A percentile compares a stretch with the other conserved stretches of the same genome.
Conservation (phyloP, 2,329 filamentous ascomycete genomes). For the Penicillium italicum region DNA sequence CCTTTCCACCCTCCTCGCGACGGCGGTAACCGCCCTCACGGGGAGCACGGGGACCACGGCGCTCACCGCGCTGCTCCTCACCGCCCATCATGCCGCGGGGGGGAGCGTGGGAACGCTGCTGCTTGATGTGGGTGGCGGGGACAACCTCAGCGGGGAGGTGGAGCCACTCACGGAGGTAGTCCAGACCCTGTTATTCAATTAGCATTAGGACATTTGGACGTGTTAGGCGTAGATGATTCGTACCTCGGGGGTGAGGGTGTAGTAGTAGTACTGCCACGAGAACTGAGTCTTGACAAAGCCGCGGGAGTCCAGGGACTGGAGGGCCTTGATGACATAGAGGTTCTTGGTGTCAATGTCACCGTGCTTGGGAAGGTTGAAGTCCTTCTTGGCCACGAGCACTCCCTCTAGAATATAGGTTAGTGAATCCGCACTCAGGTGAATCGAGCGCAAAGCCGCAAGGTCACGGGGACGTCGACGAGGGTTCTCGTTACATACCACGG, state of each 20-base stretch:
- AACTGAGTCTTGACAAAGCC: conserved; percentile 99
- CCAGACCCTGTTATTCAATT: conserved; percentile 64
- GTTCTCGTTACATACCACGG: conserved; percentile 59
- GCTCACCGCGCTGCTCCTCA: conserved; percentile 70
- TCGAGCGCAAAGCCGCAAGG: conserved; percentile 4
- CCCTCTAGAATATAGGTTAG: conserved; percentile 52
- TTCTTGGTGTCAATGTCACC: conserved; percentile 99
- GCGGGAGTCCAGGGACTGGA: conserved; percentile 95
- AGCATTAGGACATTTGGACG: not conserved
- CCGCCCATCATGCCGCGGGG: conserved; percentile 96
- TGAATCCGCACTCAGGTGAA: conserved; percentile 7
- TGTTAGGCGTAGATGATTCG: conserved; percentile 1
- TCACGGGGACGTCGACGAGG: conserved; percentile 14
- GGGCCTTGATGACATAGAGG: conserved; percentile 98
- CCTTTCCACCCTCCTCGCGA: conserved; percentile 79
- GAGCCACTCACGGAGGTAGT: conserved; percentile 99
- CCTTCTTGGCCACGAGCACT: conserved; percentile 96
- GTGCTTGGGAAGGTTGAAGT: conserved; percentile 98
- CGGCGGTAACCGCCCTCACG: conserved; percentile 89
- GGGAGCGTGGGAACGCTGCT: conserved; percentile 97
- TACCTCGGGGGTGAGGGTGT: conserved; percentile 91
- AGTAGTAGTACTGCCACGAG: conserved; percentile 99
- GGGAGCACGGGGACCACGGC: conserved; percentile 68
- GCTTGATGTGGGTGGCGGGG: conserved; percentile 99
- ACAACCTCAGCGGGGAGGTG: conserved; percentile 99